Conservation (phyloP, 305 asterid species). For the Plantago coronopus region DNA sequence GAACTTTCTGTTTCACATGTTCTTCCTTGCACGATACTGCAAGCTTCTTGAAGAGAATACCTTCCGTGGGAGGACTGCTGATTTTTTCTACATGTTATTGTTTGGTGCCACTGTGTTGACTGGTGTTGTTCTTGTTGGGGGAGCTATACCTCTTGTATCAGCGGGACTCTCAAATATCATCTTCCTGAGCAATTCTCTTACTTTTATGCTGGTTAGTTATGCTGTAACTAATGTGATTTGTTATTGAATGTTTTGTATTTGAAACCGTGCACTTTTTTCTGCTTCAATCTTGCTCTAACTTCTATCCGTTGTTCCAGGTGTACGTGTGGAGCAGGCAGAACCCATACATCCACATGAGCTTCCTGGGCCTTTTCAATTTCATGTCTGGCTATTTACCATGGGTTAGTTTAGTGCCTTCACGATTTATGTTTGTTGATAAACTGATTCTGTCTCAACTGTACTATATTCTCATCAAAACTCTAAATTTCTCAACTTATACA, state of each 20-base stretch:
- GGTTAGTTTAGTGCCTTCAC: conserved; percentile 47
- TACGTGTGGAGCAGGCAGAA: conserved; percentile 99
- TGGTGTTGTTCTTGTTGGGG: conserved; percentile 83
- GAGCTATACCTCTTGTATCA: conserved; percentile 90
- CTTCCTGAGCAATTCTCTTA: conserved; percentile 94
- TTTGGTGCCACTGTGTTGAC: conserved; percentile 93
- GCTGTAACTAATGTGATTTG: conserved; percentile 13
- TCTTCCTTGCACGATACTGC: conserved; percentile 98
- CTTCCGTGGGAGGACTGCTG: conserved; percentile 95
- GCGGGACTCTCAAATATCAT: conserved; percentile 83
- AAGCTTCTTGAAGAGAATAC: conserved; percentile 97
- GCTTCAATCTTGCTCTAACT: conserved; percentile 9
- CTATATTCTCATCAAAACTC: not conserved
- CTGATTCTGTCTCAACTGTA: not conserved
- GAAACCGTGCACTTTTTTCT: conserved; percentile 8
- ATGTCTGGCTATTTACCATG: conserved; percentile 99
- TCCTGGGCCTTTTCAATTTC: conserved; percentile 93
- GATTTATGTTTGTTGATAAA: conserved; percentile 17
- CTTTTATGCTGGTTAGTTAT: conserved; percentile 93
- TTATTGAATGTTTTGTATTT: conserved; percentile 5
- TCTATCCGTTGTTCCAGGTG: conserved; percentile 43
- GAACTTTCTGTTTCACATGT: conserved; percentile 99
- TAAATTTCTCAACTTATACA: not conserved
- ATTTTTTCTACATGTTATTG: conserved; percentile 90
- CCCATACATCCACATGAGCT: conserved; percentile 95